Evolutionary conservation across 331 rosid species (phyloP).

Genomic region (Stylosanthes scabra): DNA sequence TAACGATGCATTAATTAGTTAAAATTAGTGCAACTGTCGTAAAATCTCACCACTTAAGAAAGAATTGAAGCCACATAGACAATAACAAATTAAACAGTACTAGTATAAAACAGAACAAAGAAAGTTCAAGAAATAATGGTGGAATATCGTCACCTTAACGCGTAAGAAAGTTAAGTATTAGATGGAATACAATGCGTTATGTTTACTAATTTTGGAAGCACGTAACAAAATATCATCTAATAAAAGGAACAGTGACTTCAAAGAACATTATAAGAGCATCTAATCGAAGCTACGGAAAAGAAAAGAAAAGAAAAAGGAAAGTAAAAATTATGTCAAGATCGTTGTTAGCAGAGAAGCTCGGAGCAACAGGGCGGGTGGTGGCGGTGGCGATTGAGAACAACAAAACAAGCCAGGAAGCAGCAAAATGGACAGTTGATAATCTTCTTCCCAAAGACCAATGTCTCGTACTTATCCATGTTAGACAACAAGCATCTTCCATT

Average conservation of each 20-base stretch:
- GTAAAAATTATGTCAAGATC: conserved; percentile 52
- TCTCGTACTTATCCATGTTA: conserved; percentile 70
- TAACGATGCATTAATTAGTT: not conserved
- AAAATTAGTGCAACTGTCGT: not conserved
- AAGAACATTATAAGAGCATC: no score
- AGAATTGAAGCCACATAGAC: not conserved
- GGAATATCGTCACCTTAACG: not conserved
- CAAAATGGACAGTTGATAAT: conserved; percentile 86
- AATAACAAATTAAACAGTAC: not conserved
- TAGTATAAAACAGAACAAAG: no score
- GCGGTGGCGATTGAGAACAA: conserved; percentile 86
- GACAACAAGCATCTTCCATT: conserved; percentile 50
- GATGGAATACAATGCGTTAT: not conserved
- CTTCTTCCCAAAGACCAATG: conserved; percentile 71
- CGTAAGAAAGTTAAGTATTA: not conserved
- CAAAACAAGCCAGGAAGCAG: conserved; percentile 79
- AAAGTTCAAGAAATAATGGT: no score
- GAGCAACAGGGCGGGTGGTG: conserved; percentile 57
- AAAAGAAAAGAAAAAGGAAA: not conserved
- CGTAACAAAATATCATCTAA: conserved; percentile 19
- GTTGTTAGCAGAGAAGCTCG: conserved; percentile 43
- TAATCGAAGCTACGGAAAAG: not conserved
- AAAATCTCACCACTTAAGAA: not conserved
- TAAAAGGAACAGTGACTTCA: not conserved
- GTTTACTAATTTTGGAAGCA: conserved; percentile 30